Base-by-base conservation (phyloP, 805 yeast species). In the Citeromyces nyonsensis region DNA sequence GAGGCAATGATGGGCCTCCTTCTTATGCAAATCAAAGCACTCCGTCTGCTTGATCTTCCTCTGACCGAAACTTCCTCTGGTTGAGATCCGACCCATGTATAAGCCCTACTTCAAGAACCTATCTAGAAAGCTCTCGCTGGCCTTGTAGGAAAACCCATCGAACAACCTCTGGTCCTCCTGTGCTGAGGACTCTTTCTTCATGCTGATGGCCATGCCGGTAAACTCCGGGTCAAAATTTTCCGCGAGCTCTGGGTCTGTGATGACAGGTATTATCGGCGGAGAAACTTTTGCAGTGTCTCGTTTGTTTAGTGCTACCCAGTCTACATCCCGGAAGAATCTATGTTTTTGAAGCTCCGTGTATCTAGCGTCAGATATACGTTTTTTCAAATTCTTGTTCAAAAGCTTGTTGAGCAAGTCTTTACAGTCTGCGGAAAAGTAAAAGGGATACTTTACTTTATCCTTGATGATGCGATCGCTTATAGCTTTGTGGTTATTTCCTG, bases 211-310 rank as follows among this genome's bases (percentile, higher is more conserved):
- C 76, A 81, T 65, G 6, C 64, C 65, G 0, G 95, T 84, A 53
- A 84, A 84, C 37, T 80, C 86, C 7, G 63, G 53, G 39, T 82
- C 83, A 47, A 84, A 84, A 45, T 84, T 84, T 48, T 84, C 95
- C 0, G 95, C 95, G 34, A 79, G 48, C 30, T 63, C 74, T 15
- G 93, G 88, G 45, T 83, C 74, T 0, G 93, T 79, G 28, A 85
- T 69, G 5, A 82, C 54, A 1, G 95, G 95, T n/a, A 73, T 56
- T 25, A 84, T 76, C 1, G 95, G 95, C 1, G 95, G 94, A 2
- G 94, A 93, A 33, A 57, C 54, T 6, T 67, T 52, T 1, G 53
- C 51, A 20, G 53, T 57, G 30, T 63, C 58, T 15, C 75, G 72
- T 11, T 49, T 47, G 31, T 64, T 69, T 29, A 84, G 50, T 31